phyloP scores from a whole-genome alignment of 139 green algal species.

The Zygnema circumcarinatum region DNA sequence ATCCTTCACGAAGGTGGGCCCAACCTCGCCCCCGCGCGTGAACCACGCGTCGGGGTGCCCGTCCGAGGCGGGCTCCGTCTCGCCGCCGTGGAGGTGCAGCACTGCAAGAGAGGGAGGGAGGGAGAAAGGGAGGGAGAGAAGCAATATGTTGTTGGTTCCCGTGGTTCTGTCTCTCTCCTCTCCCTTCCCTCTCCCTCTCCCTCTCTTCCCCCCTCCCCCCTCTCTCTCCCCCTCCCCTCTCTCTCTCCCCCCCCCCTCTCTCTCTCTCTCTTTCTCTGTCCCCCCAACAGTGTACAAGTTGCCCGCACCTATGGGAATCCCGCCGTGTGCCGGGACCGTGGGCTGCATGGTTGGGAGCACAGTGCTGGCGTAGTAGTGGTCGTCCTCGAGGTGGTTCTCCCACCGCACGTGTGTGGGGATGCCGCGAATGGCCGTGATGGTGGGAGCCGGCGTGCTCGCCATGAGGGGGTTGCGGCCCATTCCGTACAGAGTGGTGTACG shows the following conservation, averaged over 20 bases:
- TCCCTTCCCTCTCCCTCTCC: no score
- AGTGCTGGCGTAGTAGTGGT: slow-evolving; percentile 1
- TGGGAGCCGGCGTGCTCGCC: slow-evolving; percentile 20
- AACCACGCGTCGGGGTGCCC: slow-evolving; percentile 37
- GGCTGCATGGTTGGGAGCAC: neutral
- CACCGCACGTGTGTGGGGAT: slow-evolving; percentile 17
- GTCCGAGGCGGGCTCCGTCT: slow-evolving; percentile 16
- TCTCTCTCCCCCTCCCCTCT: no score
- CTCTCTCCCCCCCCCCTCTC: no score
- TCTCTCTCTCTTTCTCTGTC: no score
- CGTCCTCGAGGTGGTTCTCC: slow-evolving; percentile 40
- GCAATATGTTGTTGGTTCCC: no score
- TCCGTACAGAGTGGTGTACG: slow-evolving; percentile 24
- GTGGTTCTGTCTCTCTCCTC: no score
- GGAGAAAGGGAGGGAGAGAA: neutral
- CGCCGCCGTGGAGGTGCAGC: slow-evolving; percentile 28
- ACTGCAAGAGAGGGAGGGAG: neutral
- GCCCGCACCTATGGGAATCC: neutral
- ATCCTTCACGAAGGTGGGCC: neutral
- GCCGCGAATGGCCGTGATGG: neutral
- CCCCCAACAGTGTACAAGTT: no score
- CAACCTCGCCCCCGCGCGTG: neutral
- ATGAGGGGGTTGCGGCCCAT: neutral
- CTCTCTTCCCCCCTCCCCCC: no score
- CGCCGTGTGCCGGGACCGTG: neutral